These are phyloP conservation scores for Buddleja alternifolia DNA, from an alignment of 257 asterid genomes.

Conservation along the genomic window DNA sequence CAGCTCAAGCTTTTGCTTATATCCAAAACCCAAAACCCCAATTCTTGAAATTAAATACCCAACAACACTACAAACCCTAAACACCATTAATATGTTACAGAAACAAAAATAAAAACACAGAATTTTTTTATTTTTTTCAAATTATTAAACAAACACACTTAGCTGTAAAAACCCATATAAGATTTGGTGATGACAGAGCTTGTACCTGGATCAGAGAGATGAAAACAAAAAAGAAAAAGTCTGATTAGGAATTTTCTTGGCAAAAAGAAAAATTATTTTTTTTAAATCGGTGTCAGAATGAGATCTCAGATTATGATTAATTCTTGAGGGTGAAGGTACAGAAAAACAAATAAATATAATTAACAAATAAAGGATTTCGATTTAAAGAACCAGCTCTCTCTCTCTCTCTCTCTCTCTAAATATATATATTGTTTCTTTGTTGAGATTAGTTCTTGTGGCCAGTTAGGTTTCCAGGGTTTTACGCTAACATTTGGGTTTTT, in stretches of 20 bases:
- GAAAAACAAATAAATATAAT: not conserved
- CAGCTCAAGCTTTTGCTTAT: conserved; percentile 47
- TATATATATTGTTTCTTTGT: conserved; percentile 25
- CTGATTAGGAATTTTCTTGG: conserved; percentile 45
- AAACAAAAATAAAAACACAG: conserved; percentile 27
- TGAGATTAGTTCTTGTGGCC: conserved; percentile 38
- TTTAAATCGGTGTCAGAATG: conserved; percentile 71
- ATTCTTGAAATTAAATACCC: conserved; percentile 55
- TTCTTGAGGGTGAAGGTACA: conserved; percentile 24
- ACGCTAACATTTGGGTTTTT: conserved; percentile 56
- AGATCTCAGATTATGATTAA: conserved; percentile 68
- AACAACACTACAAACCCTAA: conserved; percentile 65
- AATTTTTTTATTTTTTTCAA: no score
- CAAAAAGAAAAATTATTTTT: conserved; percentile 36
- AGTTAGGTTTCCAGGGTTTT: conserved; percentile 11
- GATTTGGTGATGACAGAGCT: conserved; percentile 87
- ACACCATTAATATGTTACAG: conserved; percentile 71
- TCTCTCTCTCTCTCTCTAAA: no score
- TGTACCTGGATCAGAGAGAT: conserved; percentile 82
- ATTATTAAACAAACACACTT: conserved; percentile 61
- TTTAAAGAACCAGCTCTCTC: conserved; percentile 38
- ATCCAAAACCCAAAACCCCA: conserved; percentile 54
- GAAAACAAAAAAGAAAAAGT: conserved; percentile 42
- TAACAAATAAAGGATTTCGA: conserved; percentile 22
- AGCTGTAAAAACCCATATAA: conserved; percentile 81